phyloP scores from a whole-genome alignment of 768 basidiomycete genomes.

The Leucocoprinus leucothites region DNA sequence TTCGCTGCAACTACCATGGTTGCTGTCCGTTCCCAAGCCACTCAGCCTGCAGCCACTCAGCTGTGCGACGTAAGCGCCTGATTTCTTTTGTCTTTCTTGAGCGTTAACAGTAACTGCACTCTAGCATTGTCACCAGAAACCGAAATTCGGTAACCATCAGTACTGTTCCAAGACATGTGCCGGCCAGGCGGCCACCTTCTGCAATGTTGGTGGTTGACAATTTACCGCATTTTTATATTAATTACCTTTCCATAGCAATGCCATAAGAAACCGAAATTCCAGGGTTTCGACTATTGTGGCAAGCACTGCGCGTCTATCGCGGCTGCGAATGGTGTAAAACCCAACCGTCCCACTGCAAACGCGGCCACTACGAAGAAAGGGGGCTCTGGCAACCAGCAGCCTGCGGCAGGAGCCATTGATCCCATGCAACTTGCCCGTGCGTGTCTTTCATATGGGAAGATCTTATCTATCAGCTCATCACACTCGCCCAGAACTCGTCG shows the following conservation, averaged over 20 bases:
- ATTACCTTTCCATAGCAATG: conserved; percentile 39
- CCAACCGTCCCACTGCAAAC: conserved; percentile 14
- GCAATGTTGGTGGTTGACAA: conserved; percentile 33
- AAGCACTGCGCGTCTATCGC: conserved; percentile 59
- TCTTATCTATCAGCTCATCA: neutral
- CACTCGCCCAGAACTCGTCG: conserved; percentile 34
- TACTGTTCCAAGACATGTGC: conserved; percentile 59
- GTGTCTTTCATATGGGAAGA: conserved; percentile 16
- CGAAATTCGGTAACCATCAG: conserved; percentile 40
- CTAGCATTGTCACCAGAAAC: conserved; percentile 51
- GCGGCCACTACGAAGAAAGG: conserved; percentile 13
- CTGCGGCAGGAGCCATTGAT: conserved; percentile 26
- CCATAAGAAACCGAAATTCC: conserved; percentile 57
- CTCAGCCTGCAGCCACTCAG: conserved; percentile 23
- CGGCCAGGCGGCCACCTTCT: conserved; percentile 38
- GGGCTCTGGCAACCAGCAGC: conserved; percentile 17
- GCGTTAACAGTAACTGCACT: conserved; percentile 11
- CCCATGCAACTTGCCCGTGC: conserved; percentile 38
- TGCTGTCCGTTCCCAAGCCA: conserved; percentile 25
- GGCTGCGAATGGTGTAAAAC: conserved; percentile 22
- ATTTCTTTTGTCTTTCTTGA: neutral
- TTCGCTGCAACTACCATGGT: conserved; percentile 17
- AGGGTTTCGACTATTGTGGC: conserved; percentile 58
- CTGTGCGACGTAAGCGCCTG: conserved; percentile 37
- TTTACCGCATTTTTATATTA: neutral